Evolutionary conservation across 768 basidiomycete genomes (phyloP).

Genomic region (Boletellus emodensis): DNA sequence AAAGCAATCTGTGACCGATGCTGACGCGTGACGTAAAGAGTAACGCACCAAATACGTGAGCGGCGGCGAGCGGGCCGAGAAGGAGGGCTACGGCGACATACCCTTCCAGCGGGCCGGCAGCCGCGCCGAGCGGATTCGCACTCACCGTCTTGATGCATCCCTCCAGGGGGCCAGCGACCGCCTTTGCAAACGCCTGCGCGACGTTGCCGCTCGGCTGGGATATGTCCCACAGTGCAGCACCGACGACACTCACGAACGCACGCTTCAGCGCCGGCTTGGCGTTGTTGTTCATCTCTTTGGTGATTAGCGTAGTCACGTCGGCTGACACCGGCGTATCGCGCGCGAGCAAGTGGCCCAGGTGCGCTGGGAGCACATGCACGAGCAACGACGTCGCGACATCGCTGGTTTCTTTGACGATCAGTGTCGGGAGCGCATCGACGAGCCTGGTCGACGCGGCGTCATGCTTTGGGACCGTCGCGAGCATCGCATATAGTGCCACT

Average conservation of each 20-base stretch:
- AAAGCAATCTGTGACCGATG: neutral
- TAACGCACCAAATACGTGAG: slow-evolving; percentile 50
- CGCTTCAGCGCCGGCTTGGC: slow-evolving; percentile 58
- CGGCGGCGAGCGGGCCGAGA: slow-evolving; percentile 54
- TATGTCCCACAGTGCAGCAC: slow-evolving; percentile 52
- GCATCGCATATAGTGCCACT: slow-evolving; percentile 74
- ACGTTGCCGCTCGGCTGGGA: slow-evolving; percentile 31
- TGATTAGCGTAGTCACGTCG: slow-evolving; percentile 46
- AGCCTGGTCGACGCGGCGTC: slow-evolving; percentile 44
- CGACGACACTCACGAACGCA: slow-evolving; percentile 61
- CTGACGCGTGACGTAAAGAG: neutral
- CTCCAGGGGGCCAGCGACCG: slow-evolving; percentile 62
- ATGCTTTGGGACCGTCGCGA: slow-evolving; percentile 50
- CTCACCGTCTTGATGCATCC: slow-evolving; percentile 61
- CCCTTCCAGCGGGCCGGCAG: slow-evolving; percentile 75
- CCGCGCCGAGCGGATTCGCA: slow-evolving; percentile 53
- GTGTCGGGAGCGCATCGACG: slow-evolving; percentile 36
- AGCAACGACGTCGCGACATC: slow-evolving; percentile 60
- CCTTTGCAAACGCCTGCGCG: slow-evolving; percentile 49
- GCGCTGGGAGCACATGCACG: slow-evolving; percentile 49
- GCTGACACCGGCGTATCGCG: slow-evolving; percentile 39
- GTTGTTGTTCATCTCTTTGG: slow-evolving; percentile 68
- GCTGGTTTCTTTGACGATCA: slow-evolving; percentile 73
- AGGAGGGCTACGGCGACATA: slow-evolving; percentile 72
- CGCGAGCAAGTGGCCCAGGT: slow-evolving; percentile 54